Evolutionary conservation across 1,284 basidiomycete species (phyloP), one percentile per base, ranked within the genome.

Genomic region (Rhodotorula sp.): DNA sequence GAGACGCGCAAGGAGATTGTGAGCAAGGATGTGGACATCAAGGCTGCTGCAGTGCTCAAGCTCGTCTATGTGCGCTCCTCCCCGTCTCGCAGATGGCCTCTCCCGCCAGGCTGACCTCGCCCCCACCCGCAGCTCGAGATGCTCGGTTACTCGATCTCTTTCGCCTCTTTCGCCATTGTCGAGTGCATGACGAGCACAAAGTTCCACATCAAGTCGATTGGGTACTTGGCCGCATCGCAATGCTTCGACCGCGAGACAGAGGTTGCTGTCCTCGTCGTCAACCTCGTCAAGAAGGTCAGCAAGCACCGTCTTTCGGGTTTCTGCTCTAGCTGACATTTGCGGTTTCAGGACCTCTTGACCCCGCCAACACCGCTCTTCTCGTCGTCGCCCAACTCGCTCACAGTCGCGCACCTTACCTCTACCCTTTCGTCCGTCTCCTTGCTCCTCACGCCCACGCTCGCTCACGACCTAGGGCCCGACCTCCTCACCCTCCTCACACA

Each of bases 251-350:
- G 92, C 74, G 92, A 97, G 72, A 98, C 95, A 0, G 96, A 99
- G 78, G 96, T 99, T 52, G 88, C 98, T 34, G 97, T 99, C 86
- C 87, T 99, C 58, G 97, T 96, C 0, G 97, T 97, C 14, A 99
- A 99, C 82, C 85, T 96, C 45, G 86, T 99, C 78, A 98, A 99
- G 86, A 99, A 99, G 87, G 94, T 92, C 58, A 46, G 56, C 48
- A 41, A 27, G 64, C 21, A 9, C 59, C 25, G 34, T 46, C 73
- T 23, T 9, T 7, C 8, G 2, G n/a, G 19, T 16, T 9, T 12
- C 14, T 23, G 1, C 52, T 27, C 14, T 41, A 55, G 49, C 59
- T 67, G n/a, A 41, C 27, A 2, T 60, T 48, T 14, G 7, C 27
- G 34, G 16, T 14, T 34, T 13, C 67, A 96, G 92, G 96, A 99